Evolutionary conservation across 805 yeast genomes (phyloP).

Genomic region (Starmera dryadoides): DNA sequence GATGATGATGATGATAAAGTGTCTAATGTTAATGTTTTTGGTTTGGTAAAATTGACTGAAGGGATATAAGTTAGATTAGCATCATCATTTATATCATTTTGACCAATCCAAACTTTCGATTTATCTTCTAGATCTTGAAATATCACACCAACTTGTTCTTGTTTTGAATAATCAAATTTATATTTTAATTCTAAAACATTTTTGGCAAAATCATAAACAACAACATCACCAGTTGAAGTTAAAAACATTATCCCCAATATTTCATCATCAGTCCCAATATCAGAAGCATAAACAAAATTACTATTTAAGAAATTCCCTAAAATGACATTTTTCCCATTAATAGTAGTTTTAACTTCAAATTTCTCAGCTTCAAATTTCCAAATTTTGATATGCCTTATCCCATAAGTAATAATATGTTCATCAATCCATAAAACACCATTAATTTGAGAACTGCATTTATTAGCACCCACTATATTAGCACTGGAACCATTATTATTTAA

Average conservation of each 20-base stretch:
- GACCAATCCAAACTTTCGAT: conserved; percentile 25
- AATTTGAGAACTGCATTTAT: conserved; percentile 56
- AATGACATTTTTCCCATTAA: conserved; percentile 55
- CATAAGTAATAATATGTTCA: conserved; percentile 44
- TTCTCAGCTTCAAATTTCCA: conserved; percentile 42
- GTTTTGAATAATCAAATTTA: conserved; percentile 3
- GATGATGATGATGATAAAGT: too few relatives aligned
- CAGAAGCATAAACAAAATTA: conserved; percentile 36
- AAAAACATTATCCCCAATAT: conserved; percentile 13
- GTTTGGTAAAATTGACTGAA: too few relatives aligned
- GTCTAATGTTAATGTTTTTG: too few relatives aligned
- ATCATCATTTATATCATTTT: conserved; percentile 4
- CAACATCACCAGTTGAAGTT: conserved; percentile 18
- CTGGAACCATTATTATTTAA: conserved; percentile 21
- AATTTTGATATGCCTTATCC: conserved; percentile 52
- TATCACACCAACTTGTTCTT: conserved; percentile 12
- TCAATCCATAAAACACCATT: conserved; percentile 51
- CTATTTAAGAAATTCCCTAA: conserved; percentile 41
- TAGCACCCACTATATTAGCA: conserved; percentile 38
- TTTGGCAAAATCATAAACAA: conserved; percentile 9
- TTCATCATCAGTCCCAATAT: conserved; percentile 13
- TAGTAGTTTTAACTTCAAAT: conserved; percentile 19
- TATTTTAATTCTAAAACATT: conserved; percentile 12
- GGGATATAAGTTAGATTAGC: too few relatives aligned
- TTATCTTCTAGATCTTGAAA: conserved; percentile 9